These are phyloP conservation scores for Citrus unshiu DNA, from an alignment of 345 rosid species.

Conservation along the genomic window DNA sequence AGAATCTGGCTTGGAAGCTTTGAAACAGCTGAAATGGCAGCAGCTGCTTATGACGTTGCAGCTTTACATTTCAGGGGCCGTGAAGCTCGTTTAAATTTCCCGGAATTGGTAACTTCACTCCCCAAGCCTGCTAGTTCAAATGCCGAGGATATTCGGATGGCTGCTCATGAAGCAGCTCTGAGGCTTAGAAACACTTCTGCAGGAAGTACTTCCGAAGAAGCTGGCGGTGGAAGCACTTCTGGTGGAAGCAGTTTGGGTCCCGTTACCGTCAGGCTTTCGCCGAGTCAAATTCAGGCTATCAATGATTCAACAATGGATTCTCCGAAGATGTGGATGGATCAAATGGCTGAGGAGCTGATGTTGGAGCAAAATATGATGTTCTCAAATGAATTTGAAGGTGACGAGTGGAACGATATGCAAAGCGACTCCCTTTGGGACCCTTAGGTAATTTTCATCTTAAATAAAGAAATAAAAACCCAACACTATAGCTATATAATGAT, in stretches of 20 bases:
- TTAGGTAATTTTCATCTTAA: neutral
- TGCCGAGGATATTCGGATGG: slow-evolving; percentile 61
- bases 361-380: slow-evolving; percentile 14
- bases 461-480: neutral
- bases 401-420: neutral
- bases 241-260: slow-evolving; percentile 1
- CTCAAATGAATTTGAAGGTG: neutral
- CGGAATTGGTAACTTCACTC: slow-evolving; percentile 33
- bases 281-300: slow-evolving; percentile 77
- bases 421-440: slow-evolving; percentile 13
- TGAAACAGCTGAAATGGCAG: slow-evolving; percentile 86
- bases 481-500: neutral
- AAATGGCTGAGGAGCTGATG: slow-evolving; percentile 23
- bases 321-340: slow-evolving; percentile 64
- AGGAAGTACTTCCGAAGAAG: neutral
- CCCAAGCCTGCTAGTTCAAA: slow-evolving; percentile 55
- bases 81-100: slow-evolving; percentile 66
- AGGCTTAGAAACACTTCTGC: neutral
- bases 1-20: slow-evolving; percentile 92
- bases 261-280: slow-evolving; percentile 47
- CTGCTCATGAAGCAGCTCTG: slow-evolving; percentile 45
- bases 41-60: slow-evolving; percentile 83
- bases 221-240: neutral
- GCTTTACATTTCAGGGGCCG: slow-evolving; percentile 63
- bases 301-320: slow-evolving; percentile 76